Evolutionary conservation across 148 eudicot species (phyloP).

Genomic region (Vaccinium darrowii): DNA sequence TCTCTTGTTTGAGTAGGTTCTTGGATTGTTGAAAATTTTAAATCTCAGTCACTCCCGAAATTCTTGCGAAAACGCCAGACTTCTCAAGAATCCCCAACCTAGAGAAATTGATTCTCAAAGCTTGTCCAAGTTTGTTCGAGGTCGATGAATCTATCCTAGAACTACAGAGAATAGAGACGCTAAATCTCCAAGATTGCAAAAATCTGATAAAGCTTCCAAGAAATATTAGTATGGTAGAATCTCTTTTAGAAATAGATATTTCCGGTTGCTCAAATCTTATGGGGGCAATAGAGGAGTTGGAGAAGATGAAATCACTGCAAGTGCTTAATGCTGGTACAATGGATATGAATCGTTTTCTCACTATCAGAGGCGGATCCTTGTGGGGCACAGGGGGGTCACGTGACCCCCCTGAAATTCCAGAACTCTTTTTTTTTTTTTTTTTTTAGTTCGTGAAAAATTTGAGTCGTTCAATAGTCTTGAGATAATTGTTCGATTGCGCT

Average conservation of each 20-base stretch:
- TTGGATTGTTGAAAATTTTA: not conserved
- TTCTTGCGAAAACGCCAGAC: not conserved
- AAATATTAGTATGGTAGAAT: not conserved
- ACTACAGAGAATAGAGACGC: not conserved
- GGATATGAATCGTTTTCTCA: not conserved
- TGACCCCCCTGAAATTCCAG: too few species aligned
- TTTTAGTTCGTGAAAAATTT: too few species aligned
- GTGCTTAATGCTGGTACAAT: not conserved
- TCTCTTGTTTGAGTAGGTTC: not conserved
- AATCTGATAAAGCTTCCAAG: not conserved
- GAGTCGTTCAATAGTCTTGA: too few species aligned
- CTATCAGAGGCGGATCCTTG: too few species aligned
- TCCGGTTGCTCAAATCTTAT: not conserved
- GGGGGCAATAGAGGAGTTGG: not conserved
- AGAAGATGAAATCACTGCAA: not conserved
- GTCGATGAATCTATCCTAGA: not conserved
- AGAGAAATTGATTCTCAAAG: not conserved
- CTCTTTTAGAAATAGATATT: not conserved
- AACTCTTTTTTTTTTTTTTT: too few species aligned
- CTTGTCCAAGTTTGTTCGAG: not conserved
- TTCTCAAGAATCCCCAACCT: not conserved
- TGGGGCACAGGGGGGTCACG: too few species aligned
- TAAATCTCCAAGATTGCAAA: not conserved
- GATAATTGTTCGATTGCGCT: too few species aligned
- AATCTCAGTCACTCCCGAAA: not conserved